These are phyloP conservation scores for Globisporangium irregulare DNA, from an alignment of 352 stramenopile genomes.

Conservation along the genomic window DNA sequence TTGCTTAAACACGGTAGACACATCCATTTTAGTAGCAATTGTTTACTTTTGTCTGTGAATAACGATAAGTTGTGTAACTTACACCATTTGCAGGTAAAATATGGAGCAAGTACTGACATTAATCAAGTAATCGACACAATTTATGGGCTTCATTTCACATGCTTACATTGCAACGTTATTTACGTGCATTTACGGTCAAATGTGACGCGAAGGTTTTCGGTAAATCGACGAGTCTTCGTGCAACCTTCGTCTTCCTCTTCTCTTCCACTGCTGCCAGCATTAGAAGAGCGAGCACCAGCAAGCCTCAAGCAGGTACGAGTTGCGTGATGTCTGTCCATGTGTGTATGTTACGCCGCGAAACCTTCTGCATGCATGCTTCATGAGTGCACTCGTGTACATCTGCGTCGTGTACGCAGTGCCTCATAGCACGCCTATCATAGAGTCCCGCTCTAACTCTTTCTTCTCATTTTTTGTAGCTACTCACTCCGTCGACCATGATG, in stretches of 20 bases:
- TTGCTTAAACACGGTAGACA: too few relatives aligned
- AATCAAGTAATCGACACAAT: too few relatives aligned
- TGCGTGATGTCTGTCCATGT: not conserved
- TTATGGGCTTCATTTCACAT: too few relatives aligned
- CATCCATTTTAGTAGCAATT: too few relatives aligned
- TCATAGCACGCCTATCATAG: too few relatives aligned
- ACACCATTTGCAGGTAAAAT: too few relatives aligned
- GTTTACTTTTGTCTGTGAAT: too few relatives aligned
- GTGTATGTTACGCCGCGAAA: not conserved
- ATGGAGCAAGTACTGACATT: too few relatives aligned
- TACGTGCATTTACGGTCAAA: too few relatives aligned
- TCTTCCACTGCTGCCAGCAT: not conserved
- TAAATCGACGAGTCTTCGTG: not conserved
- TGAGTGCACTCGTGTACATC: not conserved
- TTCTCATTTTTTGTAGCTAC: not conserved
- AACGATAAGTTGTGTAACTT: too few relatives aligned
- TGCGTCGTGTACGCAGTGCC: not conserved
- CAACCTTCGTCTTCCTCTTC: not conserved
- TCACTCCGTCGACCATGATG: constrained; percentile 16
- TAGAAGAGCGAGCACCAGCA: not conserved
- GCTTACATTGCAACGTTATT: too few relatives aligned
- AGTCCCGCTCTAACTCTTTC: not conserved
- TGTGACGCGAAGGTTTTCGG: not conserved
- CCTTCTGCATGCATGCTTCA: too few relatives aligned
- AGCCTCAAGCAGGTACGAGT: constrained; percentile 4